phyloP scores from a whole-genome alignment of 345 rosid species.

The Abelmoschus esculentus region DNA sequence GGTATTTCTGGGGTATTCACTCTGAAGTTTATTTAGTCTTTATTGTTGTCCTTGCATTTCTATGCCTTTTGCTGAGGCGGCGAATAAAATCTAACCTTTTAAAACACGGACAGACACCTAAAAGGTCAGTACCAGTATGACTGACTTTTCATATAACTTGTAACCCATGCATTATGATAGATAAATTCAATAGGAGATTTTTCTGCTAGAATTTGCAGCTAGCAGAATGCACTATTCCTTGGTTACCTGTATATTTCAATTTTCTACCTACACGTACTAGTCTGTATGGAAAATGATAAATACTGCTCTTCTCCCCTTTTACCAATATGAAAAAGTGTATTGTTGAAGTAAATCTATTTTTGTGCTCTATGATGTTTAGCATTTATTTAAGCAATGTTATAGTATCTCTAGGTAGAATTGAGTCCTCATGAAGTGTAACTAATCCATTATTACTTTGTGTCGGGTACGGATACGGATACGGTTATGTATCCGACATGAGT shows the following conservation, averaged over 20 bases:
- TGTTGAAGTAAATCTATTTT: neutral
- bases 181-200: neutral
- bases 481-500: no score
- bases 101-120: constrained; percentile 40
- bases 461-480: no score
- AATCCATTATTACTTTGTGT: neutral
- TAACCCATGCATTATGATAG: neutral
- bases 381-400: neutral
- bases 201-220: neutral
- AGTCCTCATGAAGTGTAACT: neutral
- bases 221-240: neutral
- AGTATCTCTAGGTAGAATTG: neutral
- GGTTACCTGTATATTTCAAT: neutral
- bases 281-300: neutral
- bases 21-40: constrained; percentile 40
- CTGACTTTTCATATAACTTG: neutral
- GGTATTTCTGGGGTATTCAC: constrained; percentile 33
- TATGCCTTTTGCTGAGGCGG: constrained; percentile 44
- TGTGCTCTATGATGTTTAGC: neutral
- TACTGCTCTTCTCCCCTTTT: neutral
- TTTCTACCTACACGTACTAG: neutral
- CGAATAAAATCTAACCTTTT: constrained; percentile 38
- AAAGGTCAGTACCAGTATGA: constrained; percentile 5
- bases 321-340: neutral
- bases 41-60: constrained; percentile 38